Percentiles rank a stretch among this genome's conserved stretches.
Conservation (phyloP, 495 filamentous ascomycete genomes). For the Penicillium cosmopolitanum region DNA sequence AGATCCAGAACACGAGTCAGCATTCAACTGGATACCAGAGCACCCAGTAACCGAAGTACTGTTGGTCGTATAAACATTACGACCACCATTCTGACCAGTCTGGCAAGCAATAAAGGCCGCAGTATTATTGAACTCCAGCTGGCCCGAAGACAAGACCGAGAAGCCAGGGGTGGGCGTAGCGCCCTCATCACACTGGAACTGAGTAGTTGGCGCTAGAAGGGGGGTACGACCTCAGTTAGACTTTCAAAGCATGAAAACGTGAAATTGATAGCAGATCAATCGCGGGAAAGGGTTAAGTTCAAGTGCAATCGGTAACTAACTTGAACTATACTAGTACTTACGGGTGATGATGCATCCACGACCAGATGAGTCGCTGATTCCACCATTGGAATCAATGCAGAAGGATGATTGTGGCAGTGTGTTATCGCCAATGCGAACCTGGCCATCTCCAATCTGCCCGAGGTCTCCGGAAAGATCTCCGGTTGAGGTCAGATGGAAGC, state of each 20-base stretch:
- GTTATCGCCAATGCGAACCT: constrained; percentile 54
- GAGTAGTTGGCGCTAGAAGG: constrained; percentile 53
- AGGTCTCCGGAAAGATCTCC: constrained; percentile 51
- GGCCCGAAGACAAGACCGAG: constrained; percentile 50
- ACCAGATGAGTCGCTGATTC: constrained; percentile 55
- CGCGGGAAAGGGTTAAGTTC: too few species aligned
- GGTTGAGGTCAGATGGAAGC: constrained; percentile 54
- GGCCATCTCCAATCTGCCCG: constrained; percentile 58
- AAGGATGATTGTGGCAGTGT: constrained; percentile 41
- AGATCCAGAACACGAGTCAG: constrained; percentile 49
- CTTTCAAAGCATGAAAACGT: background rate
- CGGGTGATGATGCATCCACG: constrained; percentile 63
- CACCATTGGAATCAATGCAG: constrained; percentile 51
- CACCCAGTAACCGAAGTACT: constrained; percentile 49
- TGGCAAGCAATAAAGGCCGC: constrained; percentile 57
- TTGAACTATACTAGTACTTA: constrained; percentile 24
- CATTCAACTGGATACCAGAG: constrained; percentile 48
- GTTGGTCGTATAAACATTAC: constrained; percentile 57
- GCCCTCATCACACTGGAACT: constrained; percentile 68
- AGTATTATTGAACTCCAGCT: constrained; percentile 47
- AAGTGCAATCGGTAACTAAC: too few species aligned
- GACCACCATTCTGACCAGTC: constrained; percentile 50
- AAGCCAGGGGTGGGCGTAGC: constrained; percentile 49
- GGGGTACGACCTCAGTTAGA: background rate
- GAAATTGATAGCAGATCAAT: constrained; percentile 3